phyloP scores from a whole-genome alignment of 768 basidiomycete species.

The Aureoboletus auriporus region DNA sequence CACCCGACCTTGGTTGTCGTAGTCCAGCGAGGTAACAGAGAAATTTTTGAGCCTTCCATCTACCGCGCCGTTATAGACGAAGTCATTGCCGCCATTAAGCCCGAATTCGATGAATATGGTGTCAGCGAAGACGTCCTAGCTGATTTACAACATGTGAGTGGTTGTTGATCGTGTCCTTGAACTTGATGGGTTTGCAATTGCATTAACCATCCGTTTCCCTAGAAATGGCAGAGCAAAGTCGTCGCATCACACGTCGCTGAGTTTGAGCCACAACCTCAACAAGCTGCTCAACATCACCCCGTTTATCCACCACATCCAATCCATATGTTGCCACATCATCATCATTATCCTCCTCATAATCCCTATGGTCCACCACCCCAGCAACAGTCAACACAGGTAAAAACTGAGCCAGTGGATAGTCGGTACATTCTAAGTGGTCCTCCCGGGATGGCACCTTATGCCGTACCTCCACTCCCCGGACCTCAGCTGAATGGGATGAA shows the following conservation, averaged over 20 bases:
- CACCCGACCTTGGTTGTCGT: conserved; percentile 57
- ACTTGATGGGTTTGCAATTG: neutral
- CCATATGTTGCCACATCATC: conserved; percentile 52
- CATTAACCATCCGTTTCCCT: conserved; percentile 9
- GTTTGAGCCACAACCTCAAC: conserved; percentile 63
- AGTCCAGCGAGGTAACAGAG: conserved; percentile 51
- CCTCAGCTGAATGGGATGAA: conserved; percentile 59
- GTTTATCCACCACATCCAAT: conserved; percentile 59
- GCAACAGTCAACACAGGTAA: conserved; percentile 47
- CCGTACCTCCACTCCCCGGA: conserved; percentile 59
- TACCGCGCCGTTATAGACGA: conserved; percentile 97
- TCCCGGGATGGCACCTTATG: conserved; percentile 42
- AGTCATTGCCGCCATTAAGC: conserved; percentile 81
- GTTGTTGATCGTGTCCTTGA: conserved; percentile 9
- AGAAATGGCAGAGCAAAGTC: conserved; percentile 98
- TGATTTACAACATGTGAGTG: conserved; percentile 83
- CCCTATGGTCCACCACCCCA: conserved; percentile 42
- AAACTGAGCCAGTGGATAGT: conserved; percentile 68
- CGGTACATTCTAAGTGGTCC: conserved; percentile 57
- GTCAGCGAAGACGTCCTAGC: conserved; percentile 87
- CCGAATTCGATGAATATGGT: conserved; percentile 96
- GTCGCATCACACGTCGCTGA: conserved; percentile 94
- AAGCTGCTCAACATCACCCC: conserved; percentile 44
- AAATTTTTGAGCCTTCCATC: conserved; percentile 73
- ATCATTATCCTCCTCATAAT: conserved; percentile 54